phyloP scores from a whole-genome alignment of 306 rosid genomes.

The apple (Malus domestica) region DNA sequence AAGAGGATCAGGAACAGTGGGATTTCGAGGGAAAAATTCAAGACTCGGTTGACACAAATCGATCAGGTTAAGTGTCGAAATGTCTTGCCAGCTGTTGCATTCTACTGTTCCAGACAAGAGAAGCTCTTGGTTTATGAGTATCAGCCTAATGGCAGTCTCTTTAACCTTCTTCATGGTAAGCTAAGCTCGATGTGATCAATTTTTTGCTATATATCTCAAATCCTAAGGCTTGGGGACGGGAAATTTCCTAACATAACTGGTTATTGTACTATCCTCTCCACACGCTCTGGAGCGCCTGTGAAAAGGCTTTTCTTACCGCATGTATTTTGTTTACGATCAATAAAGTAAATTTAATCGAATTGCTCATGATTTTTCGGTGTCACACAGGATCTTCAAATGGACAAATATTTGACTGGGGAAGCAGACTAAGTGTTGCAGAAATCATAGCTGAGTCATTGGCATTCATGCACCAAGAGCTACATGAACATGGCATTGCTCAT shows the following conservation, averaged over 20 bases:
- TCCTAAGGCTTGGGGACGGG: too few species aligned
- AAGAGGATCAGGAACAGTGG: slow-evolving; percentile 69
- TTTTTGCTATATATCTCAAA: background rate
- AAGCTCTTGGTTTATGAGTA: slow-evolving; percentile 65
- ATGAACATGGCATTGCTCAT: slow-evolving; percentile 43
- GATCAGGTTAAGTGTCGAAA: slow-evolving; percentile 39
- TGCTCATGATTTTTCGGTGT: background rate
- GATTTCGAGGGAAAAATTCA: slow-evolving; percentile 43
- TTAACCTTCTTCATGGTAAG: slow-evolving; percentile 59
- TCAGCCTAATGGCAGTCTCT: slow-evolving; percentile 67
- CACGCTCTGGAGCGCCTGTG: too few species aligned
- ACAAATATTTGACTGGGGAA: slow-evolving; percentile 51
- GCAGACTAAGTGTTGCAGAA: slow-evolving; percentile 47
- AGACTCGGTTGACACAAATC: slow-evolving; percentile 41
- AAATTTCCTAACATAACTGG: background rate
- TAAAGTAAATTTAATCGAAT: too few species aligned
- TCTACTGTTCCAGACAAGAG: slow-evolving; percentile 64
- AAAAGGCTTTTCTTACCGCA: background rate
- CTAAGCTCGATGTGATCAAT: background rate
- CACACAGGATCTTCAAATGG: slow-evolving; percentile 43
- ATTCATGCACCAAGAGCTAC: slow-evolving; percentile 54
- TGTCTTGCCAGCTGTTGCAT: slow-evolving; percentile 54
- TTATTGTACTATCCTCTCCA: background rate
- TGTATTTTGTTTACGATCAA: background rate
- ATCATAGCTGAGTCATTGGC: slow-evolving; percentile 48